These are phyloP conservation scores for Atkinsonella hypoxylon DNA, from an alignment of 2,329 filamentous ascomycete species.

Conservation along the genomic window DNA sequence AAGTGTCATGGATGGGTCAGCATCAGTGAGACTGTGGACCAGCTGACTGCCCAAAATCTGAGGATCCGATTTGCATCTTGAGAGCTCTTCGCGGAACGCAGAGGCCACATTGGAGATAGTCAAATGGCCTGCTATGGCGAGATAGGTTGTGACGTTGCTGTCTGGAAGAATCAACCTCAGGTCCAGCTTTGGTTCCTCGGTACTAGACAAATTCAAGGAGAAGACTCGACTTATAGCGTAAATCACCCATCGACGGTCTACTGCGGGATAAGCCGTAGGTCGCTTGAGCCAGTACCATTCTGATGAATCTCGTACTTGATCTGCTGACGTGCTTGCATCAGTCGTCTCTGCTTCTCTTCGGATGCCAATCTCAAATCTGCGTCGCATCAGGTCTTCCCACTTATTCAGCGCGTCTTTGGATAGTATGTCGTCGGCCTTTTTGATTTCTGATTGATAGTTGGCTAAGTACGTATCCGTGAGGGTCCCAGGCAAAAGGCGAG, in stretches of 20 bases:
- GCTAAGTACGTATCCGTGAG: constrained; percentile 37
- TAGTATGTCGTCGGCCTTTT: constrained; percentile 36
- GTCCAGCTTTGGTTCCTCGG: constrained; percentile 23
- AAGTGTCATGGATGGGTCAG: constrained; percentile 58
- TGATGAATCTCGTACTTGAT: constrained; percentile 17
- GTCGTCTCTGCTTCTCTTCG: constrained; percentile 8
- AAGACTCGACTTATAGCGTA: constrained; percentile 52
- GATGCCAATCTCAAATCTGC: constrained; percentile 35
- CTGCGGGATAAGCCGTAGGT: constrained; percentile 35
- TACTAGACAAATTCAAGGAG: constrained; percentile 33
- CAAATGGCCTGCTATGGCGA: constrained; percentile 48
- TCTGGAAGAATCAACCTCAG: constrained; percentile 31
- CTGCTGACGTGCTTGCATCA: constrained; percentile 8
- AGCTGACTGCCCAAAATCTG: constrained; percentile 47
- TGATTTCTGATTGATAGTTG: constrained; percentile 31
- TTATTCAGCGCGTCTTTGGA: constrained; percentile 30
- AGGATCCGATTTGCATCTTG: constrained; percentile 29
- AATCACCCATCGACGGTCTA: constrained; percentile 54
- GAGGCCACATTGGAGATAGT: constrained; percentile 46
- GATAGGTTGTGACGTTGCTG: constrained; percentile 45
- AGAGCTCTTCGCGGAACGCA: constrained; percentile 39
- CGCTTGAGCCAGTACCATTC: constrained; percentile 40
- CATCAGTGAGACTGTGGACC: constrained; percentile 46
- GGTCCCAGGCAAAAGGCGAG: constrained; percentile 33
- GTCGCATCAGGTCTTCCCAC: constrained; percentile 39